These are phyloP conservation scores for Penicillium sp. DNA, from an alignment of 2,329 filamentous ascomycete species.

Conservation along the genomic window DNA sequence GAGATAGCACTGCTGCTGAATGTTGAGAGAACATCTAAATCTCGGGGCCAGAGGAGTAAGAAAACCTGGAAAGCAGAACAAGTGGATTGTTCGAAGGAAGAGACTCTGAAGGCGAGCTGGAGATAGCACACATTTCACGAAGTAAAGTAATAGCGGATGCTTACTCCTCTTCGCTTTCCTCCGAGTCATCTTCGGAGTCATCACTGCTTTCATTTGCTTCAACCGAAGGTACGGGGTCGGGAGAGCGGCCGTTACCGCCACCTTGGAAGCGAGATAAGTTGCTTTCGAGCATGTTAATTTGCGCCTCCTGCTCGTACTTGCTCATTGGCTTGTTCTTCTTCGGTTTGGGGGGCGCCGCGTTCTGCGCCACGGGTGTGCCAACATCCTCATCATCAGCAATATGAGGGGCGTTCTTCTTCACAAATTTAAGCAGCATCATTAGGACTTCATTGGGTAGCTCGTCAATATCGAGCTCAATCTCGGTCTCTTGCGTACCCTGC, in stretches of 20 bases:
- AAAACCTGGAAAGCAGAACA: neutral
- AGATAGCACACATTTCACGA: slow-evolving; percentile 5
- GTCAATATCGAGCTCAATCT: slow-evolving; percentile 56
- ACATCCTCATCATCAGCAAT: slow-evolving; percentile 49
- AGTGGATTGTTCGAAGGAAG: neutral
- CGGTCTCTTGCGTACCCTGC: slow-evolving; percentile 50
- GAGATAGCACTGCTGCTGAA: neutral
- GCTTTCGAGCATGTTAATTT: slow-evolving; percentile 54
- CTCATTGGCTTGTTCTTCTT: slow-evolving; percentile 60
- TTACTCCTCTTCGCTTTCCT: slow-evolving; percentile 57
- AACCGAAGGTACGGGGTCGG: slow-evolving; percentile 50
- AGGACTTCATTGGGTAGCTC: slow-evolving; percentile 54
- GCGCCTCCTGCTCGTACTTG: slow-evolving; percentile 56
- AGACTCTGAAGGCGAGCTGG: slow-evolving; percentile 15
- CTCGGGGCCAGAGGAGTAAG: neutral
- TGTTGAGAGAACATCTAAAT: neutral
- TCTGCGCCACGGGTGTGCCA: slow-evolving; percentile 35
- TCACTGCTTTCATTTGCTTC: slow-evolving; percentile 52
- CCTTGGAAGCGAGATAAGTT: slow-evolving; percentile 53
- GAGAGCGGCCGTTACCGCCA: slow-evolving; percentile 46
- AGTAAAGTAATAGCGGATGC: neutral
- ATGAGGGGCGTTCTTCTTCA: slow-evolving; percentile 53
- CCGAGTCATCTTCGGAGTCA: slow-evolving; percentile 53
- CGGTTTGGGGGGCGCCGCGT: slow-evolving; percentile 46
- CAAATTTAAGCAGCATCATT: slow-evolving; percentile 51